Evolutionary conservation across 2,329 filamentous ascomycete genomes (phyloP).

Genomic region (Chrysoporthe puriensis): DNA sequence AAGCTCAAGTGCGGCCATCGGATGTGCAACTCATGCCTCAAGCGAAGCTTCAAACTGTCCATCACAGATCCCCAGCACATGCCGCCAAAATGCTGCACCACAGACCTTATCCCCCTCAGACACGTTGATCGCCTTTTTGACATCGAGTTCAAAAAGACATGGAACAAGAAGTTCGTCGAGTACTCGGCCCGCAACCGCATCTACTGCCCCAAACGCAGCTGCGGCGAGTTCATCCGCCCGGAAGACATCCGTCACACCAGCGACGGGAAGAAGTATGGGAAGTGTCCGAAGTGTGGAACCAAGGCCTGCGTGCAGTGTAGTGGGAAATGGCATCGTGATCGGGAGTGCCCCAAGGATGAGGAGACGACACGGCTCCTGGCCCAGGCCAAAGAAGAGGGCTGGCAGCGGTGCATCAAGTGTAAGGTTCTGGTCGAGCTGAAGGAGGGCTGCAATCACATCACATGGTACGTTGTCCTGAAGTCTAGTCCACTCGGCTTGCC

Average conservation of each 20-base stretch:
- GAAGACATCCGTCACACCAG: slow-evolving; percentile 64
- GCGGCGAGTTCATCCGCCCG: slow-evolving; percentile 80
- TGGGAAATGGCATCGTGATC: slow-evolving; percentile 70
- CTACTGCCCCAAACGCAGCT: slow-evolving; percentile 74
- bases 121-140: slow-evolving; percentile 79
- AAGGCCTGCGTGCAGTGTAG: slow-evolving; percentile 78
- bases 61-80: slow-evolving; percentile 78
- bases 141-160: slow-evolving; percentile 72
- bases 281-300: slow-evolving; percentile 71
- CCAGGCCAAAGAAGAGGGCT: slow-evolving; percentile 68
- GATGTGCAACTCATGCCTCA: slow-evolving; percentile 80
- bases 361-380: slow-evolving; percentile 66
- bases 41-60: slow-evolving; percentile 74
- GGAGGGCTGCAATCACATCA: slow-evolving; percentile 88
- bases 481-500: background rate
- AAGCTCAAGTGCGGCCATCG: slow-evolving; percentile 78
- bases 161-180: slow-evolving; percentile 82
- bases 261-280: slow-evolving; percentile 66
- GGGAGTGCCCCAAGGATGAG: slow-evolving; percentile 73
- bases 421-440: slow-evolving; percentile 75
- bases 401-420: slow-evolving; percentile 78
- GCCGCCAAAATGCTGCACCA: slow-evolving; percentile 81
- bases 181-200: slow-evolving; percentile 74
- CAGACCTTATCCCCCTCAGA: slow-evolving; percentile 72
- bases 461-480: slow-evolving; percentile 62